Conservation (phyloP, 2,329 filamentous ascomycete genomes). For the Fusarium robinianum region DNA sequence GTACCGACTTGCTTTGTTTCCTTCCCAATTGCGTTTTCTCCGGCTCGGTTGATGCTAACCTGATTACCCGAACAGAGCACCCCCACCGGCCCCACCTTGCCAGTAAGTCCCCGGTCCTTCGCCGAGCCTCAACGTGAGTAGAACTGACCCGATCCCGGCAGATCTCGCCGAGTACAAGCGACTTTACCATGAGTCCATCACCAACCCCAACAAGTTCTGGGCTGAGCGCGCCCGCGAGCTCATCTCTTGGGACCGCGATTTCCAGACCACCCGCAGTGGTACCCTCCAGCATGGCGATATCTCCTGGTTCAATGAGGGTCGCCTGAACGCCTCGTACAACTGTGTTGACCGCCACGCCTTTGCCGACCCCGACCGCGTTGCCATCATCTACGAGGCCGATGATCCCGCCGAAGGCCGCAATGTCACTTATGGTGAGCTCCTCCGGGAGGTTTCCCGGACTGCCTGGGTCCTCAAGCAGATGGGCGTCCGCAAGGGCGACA, state of each 20-base stretch:
- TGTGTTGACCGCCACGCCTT: conserved; percentile 96
- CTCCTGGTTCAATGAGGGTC: conserved; percentile 93
- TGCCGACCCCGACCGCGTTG: conserved; percentile 88
- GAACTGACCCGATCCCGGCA: conserved; percentile 41
- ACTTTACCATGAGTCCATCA: conserved; percentile 83
- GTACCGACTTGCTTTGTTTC: conserved; percentile 9
- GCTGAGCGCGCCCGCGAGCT: conserved; percentile 82
- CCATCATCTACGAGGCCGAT: conserved; percentile 98
- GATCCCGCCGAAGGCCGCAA: conserved; percentile 84
- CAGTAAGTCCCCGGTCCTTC: conserved; percentile 51
- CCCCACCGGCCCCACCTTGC: conserved; percentile 69
- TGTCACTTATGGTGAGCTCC: conserved; percentile 90
- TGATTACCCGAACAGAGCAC: conserved; percentile 60
- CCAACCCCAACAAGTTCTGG: conserved; percentile 89
- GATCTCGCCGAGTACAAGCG: conserved; percentile 69
- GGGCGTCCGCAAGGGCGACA: conserved; percentile 96
- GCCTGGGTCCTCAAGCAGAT: conserved; percentile 91
- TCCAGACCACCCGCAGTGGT: conserved; percentile 84
- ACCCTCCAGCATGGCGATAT: conserved; percentile 78
- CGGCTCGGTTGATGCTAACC: conserved; percentile 41
- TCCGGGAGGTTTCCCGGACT: conserved; percentile 86
- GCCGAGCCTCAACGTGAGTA: conserved; percentile 33
- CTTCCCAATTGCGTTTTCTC: conserved; percentile 14
- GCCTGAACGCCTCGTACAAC: conserved; percentile 95
- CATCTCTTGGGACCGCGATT: conserved; percentile 87